Evolutionary conservation across 805 yeast genomes (phyloP).

Genomic region (Suhomyces prunicola): DNA sequence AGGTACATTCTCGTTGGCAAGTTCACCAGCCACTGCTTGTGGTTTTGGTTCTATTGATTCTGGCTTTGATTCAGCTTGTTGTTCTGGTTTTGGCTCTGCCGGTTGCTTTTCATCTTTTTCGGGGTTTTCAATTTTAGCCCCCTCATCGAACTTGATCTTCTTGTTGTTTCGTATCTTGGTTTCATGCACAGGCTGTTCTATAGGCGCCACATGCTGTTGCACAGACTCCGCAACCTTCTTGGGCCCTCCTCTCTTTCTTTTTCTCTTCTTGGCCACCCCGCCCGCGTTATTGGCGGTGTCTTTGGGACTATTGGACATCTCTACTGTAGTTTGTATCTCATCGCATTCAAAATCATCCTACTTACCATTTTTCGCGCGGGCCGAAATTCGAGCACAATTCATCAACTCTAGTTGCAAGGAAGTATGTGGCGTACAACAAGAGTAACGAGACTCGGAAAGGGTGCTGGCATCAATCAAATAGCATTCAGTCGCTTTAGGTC

Average conservation of each 20-base stretch:
- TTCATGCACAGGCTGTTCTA: not conserved
- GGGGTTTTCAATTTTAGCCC: not conserved
- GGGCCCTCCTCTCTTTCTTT: conserved; percentile 27
- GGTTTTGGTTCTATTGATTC: not conserved
- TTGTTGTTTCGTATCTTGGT: conserved; percentile 10
- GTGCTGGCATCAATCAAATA: not conserved
- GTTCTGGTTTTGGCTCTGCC: not conserved
- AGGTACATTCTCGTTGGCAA: not conserved
- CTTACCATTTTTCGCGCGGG: not conserved
- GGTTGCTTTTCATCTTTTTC: not conserved
- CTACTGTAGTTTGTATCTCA: not conserved
- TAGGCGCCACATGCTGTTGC: not conserved
- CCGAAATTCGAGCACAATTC: not conserved
- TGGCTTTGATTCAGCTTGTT: not conserved
- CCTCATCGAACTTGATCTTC: conserved; percentile 14
- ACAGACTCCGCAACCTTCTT: conserved; percentile 2
- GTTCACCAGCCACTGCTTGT: not conserved
- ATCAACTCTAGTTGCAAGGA: not conserved
- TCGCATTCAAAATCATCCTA: not conserved
- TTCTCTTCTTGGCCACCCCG: conserved; percentile 17
- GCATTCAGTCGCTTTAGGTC: not conserved
- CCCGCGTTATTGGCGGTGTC: not conserved
- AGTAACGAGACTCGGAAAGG: not conserved
- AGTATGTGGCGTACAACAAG: not conserved
- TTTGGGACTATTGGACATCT: conserved; percentile 1